Base-by-base conservation (phyloP, 2,329 filamentous ascomycete species). In the Hypoxylon rubiginosum region DNA sequence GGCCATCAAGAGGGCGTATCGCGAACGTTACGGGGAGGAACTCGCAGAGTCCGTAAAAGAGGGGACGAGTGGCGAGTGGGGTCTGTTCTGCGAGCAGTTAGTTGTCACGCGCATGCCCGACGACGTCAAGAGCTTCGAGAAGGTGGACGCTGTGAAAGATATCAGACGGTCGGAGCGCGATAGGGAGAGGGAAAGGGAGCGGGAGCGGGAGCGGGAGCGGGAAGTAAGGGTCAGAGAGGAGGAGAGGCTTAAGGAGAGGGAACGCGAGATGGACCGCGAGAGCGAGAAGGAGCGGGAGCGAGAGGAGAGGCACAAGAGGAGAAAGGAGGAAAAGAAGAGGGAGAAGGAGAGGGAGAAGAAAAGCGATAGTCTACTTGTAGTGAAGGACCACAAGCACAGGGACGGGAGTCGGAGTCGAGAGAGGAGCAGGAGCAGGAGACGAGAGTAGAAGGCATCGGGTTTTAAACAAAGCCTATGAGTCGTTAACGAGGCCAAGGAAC, bases 31-130 rank as follows among this genome's bases (percentile, higher is more conserved):
- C 79, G 85, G 87, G 4, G 82, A 86, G 54, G 87, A 91, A 49
- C 85, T 98, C 68, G 89, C 93, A 75, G 89, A 93, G 49, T 92
- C 92, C 46, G 89, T 99, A 39, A 86, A 88, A 51, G 91, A 94
- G 56, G 91, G 91, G 45, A 92, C 93, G 0, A 89, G 86, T 67
- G 88, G 91, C 1, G 90, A 95, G 69, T 94, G 92, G 86, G 90
- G 91, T 0, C 83, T 88, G 67, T 96, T 96, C 76, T 94, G 91
- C 75, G 82, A 90, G 69, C 88, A 89, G 76, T 78, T 97, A 73
- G 90, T 88, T 72, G 87, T 91, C 61, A 84, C 83, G 30, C 81
- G 88, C 32, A 87, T 86, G 81, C 86, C 86, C 1, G 83, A 89
- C 73, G 84, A 89, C 54, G 85, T 90, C 61, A 83, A 85, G 75